Base-by-base conservation (phyloP, 163 green algal species). In the Coccomyxa subellipsoidea region DNA sequence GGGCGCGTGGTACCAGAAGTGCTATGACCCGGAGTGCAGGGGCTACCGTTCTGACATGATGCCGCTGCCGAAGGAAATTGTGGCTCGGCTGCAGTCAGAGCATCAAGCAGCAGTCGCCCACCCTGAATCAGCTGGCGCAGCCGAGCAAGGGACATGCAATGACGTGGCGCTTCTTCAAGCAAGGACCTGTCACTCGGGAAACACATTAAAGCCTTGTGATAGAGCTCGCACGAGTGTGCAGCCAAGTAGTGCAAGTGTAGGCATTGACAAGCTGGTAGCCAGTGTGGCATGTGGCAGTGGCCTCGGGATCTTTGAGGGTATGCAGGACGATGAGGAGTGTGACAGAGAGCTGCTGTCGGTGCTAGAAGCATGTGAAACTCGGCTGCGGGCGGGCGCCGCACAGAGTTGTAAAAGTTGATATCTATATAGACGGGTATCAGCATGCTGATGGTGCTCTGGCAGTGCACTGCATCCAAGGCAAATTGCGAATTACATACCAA, bases 11-110 rank as follows among this genome's bases (percentile, higher is more conserved):
- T 88, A 82, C 40, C 91, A 95, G 81, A 86, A 88, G 77, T 97
- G 93, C 82, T 94, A 94, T 84, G 93, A 97, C 82, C 89, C 89
- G 0, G 90, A 96, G 6, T 97, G 93, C 86, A 36, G 82, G 12
- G 29, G 39, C 66, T 93, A 88, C 72, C 77, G 86, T 9, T 93
- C 91, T 4, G 39, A 82, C 12, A 71, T 76, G 27, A 90, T 80
- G 76, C 76, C 76, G 9, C 76, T 80, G 29, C 76, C 76, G 21
- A 18, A 32, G 18, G 66, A 32, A 4, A 73, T 73, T 10, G n/a
- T 73, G 66, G 29, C 27, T 8, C 66, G 66, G 21, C 66, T 73
- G 66, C 66, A 73, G 27, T 18, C 66, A 73, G 66, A 73, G 10
- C 47, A 59, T 12, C 47, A 59, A 18, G 47, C 47, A 27, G 47